phyloP scores from a whole-genome alignment of 306 rosid species.

The Sphenostylis stenocarpa region DNA sequence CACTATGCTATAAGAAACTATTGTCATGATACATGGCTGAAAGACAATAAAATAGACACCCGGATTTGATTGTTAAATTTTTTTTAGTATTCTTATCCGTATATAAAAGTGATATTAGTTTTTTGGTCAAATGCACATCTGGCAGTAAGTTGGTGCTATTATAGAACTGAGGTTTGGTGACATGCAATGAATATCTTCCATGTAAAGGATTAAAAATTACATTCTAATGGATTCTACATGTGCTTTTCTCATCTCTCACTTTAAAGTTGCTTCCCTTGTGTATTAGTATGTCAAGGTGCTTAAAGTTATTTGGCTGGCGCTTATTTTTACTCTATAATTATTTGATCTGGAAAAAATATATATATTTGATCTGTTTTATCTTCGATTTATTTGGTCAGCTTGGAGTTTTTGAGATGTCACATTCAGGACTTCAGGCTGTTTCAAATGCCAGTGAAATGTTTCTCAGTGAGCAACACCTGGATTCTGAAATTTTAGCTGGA shows the following conservation, averaged over 20 bases:
- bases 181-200: neutral
- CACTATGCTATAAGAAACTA: neutral
- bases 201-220: constrained; percentile 6
- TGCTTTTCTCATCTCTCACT: neutral
- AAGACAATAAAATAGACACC: neutral
- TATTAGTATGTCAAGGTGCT: constrained; percentile 5
- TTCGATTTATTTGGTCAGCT: constrained; percentile 56
- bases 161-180: neutral
- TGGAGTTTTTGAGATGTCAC: constrained; percentile 92
- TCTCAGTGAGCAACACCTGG: constrained; percentile 68
- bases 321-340: neutral
- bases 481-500: constrained; percentile 79
- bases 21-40: neutral
- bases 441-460: constrained; percentile 81
- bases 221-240: neutral
- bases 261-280: neutral
- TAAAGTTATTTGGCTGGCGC: neutral
- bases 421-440: constrained; percentile 69
- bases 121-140: neutral
- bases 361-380: constrained; percentile 11
- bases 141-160: neutral
- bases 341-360: neutral
- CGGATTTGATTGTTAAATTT: neutral
- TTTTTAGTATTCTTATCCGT: neutral
- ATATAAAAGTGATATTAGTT: neutral